Evolutionary conservation across 257 asterid genomes (phyloP), one percentile per base, ranked within the genome.

Genomic region (Scutellaria baicalensis): DNA sequence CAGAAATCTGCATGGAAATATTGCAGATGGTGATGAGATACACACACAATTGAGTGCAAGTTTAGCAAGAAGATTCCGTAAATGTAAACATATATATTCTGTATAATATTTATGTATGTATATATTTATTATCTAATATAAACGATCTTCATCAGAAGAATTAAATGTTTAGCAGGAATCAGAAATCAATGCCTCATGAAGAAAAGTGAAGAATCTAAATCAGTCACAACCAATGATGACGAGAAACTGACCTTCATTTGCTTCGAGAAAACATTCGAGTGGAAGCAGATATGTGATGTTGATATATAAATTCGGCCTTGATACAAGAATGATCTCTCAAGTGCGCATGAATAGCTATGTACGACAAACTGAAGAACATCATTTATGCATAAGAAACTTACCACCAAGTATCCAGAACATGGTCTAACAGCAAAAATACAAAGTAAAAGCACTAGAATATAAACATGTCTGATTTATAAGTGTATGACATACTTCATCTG

Each of bases 291-390:
- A 84, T 89, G 89, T 87, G 91, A 80, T 13, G 93, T 82, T 33
- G 97, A 93, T 75, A 91, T 85, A 73, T 85, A 93, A 85, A 93
- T 78, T 68, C 97, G 92, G 36, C 97, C 99, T 23, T 91, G 99
- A 77, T 91, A 91, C 78, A 93, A 81, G 78, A 93, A 87, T 68
- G 97, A 91, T 78, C 95, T 84, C 88, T 93, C 97, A 2, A 93
- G 90, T 39, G 99, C 96, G 66, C 99, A 93, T 58, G 99, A 89
- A 82, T 89, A 93, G 86, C 93, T 93, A 80, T 91, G 92, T 77
- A 86, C 86, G 66, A 84, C 90, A 79, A 86, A 93, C 99, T 93
- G 91, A 69, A 81, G 58, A 74, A 72, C 59, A 75, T 6, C 59
- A 64, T 38, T 68, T 9, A 21, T 20, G 59, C 67, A 74, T 39